Conservation (phyloP, 768 basidiomycete genomes). For the Suillus alpinus region DNA sequence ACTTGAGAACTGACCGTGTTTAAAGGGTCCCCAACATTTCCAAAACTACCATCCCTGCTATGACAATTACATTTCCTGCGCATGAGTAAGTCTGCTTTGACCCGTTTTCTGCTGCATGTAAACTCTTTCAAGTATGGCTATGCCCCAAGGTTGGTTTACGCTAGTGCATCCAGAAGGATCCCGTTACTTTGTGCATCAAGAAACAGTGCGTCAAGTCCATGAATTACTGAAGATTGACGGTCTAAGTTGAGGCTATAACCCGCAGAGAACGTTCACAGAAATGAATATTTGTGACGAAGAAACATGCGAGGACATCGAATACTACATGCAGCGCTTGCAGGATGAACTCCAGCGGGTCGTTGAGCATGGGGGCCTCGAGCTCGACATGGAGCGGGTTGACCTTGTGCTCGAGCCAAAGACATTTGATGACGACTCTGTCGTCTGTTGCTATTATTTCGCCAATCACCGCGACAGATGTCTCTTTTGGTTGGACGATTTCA, state of each 20-base stretch:
- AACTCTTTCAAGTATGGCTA: not conserved
- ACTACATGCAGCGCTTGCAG: constrained; percentile 18
- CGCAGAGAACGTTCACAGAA: constrained; percentile 48
- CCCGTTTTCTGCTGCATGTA: not conserved
- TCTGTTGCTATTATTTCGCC: constrained; percentile 44
- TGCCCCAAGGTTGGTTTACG: constrained; percentile 19
- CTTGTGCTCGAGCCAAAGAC: constrained; percentile 38
- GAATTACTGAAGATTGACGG: not conserved
- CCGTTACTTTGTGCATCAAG: constrained; percentile 17
- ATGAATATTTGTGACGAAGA: constrained; percentile 39
- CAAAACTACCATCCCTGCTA: not conserved
- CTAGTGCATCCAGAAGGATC: constrained; percentile 21
- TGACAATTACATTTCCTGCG: not conserved
- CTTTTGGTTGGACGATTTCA: constrained; percentile 47
- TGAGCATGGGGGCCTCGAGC: constrained; percentile 12
- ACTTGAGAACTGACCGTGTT: not conserved
- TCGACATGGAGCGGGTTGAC: constrained; percentile 30
- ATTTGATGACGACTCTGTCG: constrained; percentile 11
- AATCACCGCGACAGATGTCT: constrained; percentile 39
- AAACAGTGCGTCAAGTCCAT: constrained; percentile 17
- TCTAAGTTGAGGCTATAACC: not conserved
- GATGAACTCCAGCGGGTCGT: constrained; percentile 14
- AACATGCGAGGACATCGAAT: constrained; percentile 27
- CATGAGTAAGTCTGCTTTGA: constrained; percentile 1
- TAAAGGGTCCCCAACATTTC: not conserved